A percentile compares a stretch with the other conserved stretches of the same genome.
phyloP scores from a whole-genome alignment of 1,139 yeast species.

The Zhuliangozyma blackwelliae region DNA sequence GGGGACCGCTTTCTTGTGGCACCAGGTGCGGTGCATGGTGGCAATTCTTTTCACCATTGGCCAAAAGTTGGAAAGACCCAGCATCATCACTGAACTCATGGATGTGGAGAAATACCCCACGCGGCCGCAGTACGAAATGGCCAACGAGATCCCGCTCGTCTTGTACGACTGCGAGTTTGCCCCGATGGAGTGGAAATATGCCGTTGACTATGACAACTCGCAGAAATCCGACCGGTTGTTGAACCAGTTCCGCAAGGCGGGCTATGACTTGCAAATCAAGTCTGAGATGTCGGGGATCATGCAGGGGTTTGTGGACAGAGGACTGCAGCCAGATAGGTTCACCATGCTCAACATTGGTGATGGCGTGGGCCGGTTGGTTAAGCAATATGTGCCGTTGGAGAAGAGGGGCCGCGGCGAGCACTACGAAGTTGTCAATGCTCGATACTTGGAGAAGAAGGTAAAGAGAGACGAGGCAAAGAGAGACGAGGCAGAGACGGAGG shows the following conservation, averaged over 20 bases:
- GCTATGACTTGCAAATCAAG: slow-evolving; percentile 34
- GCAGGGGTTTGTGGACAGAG: slow-evolving; percentile 19
- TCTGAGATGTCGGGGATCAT: slow-evolving; percentile 31
- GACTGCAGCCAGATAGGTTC: slow-evolving; percentile 6
- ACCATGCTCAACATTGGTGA: slow-evolving; percentile 55
- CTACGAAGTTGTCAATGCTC: slow-evolving; percentile 63
- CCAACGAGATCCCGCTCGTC: slow-evolving; percentile 85
- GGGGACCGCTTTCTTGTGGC: slow-evolving; percentile 96
- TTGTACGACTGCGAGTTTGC: slow-evolving; percentile 82
- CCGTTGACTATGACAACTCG: slow-evolving; percentile 13
- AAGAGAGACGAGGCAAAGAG: neutral
- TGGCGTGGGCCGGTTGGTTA: slow-evolving; percentile 59
- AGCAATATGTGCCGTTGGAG: slow-evolving; percentile 54
- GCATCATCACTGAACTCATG: slow-evolving; percentile 54
- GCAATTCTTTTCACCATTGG: slow-evolving; percentile 79
- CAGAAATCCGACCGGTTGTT: slow-evolving; percentile 18
- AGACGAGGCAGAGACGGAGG: neutral
- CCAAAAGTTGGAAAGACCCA: slow-evolving; percentile 64
- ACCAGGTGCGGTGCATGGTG: slow-evolving; percentile 95
- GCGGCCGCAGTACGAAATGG: slow-evolving; percentile 85
- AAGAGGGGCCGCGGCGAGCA: slow-evolving; percentile 58
- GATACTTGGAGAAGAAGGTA: slow-evolving; percentile 48
- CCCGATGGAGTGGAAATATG: slow-evolving; percentile 61
- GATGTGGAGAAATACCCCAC: slow-evolving; percentile 56
- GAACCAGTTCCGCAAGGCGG: slow-evolving; percentile 26